Conservation (phyloP, 306 rosid genomes). For the Castanea sativa region DNA sequence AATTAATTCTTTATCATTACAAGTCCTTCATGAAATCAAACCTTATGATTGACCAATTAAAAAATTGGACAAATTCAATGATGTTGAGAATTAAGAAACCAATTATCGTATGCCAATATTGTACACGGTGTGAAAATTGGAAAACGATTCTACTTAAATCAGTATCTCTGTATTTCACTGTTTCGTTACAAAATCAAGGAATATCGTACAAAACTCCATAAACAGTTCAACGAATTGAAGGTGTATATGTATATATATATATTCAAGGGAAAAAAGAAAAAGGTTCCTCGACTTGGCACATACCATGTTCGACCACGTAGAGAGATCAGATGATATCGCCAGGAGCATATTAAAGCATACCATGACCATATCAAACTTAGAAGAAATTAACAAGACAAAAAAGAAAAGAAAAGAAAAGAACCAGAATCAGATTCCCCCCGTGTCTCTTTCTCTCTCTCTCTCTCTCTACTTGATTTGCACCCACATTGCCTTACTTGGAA, state of each 20-base stretch:
- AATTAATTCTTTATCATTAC: neutral
- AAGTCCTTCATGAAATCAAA: neutral
- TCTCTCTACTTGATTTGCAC: slow-evolving; percentile 31
- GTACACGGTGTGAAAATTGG: neutral
- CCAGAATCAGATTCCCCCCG: no score
- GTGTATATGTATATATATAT: no score
- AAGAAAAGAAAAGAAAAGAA: no score
- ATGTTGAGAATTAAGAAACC: neutral
- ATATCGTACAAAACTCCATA: neutral
- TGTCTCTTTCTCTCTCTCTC: no score
- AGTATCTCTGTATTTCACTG: neutral
- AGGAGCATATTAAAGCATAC: no score
- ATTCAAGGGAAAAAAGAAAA: no score
- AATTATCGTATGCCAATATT: neutral
- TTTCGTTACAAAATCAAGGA: neutral
- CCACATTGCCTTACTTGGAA: slow-evolving; percentile 73
- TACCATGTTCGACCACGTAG: neutral
- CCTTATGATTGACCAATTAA: neutral
- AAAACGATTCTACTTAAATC: no score
- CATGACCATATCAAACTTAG: neutral
- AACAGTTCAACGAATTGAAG: neutral
- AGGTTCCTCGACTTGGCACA: neutral
- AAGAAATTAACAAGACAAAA: no score
- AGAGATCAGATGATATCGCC: no score
- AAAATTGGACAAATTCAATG: neutral